Evolutionary conservation across 305 asterid species (phyloP), one percentile per base, ranked within the genome.

Genomic region (Rubia tinctorum): DNA sequence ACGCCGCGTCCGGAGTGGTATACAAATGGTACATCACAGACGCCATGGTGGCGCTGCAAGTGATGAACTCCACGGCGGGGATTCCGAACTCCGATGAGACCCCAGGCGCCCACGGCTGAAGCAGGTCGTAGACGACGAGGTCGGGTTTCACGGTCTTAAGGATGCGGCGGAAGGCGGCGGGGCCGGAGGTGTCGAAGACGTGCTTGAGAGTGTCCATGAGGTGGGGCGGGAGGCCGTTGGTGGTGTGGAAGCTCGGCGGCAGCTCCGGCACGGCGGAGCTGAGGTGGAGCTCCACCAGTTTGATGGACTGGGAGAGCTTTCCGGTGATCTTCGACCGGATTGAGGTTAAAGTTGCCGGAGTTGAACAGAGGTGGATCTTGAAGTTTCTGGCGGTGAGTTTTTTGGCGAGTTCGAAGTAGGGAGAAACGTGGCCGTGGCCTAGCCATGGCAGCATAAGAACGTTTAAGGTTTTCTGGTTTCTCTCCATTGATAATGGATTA

Each of bases 361-460:
- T 61, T 13, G 66, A 61, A 17, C 66, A 61, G 18, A 61, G 40
- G 66, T 61, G 18, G 39, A 61, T 61, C 5, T 23, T 61, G 66
- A 61, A 61, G 66, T 61, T 61, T 61, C 66, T 61, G 39, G 66
- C 4, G 15, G 18, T 61, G 17, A 61, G 66, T 12, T 27, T 61
- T 39, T 61, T 61, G 66, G 66, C 66, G 27, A 61, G 39, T 30
- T 61, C 66, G 18, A 61, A 27, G 66, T 61, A 61, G 7, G 66
- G 66, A 10, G 66, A 61, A 30, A 61, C 43, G 18, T 61, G 66
- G 39, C 66, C 66, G 39, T 61, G 40, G 9, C 40, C 66, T 1
- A 61, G 67, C 67, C 67, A 62, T 30, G 67, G 67, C 10, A 62
- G 67, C 67, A 62, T 62, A 14, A 62, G 67, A 34, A 62, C 20